Evolutionary conservation across 2,329 filamentous ascomycete genomes (phyloP).

Genomic region (Talaromyces verruculosus): DNA sequence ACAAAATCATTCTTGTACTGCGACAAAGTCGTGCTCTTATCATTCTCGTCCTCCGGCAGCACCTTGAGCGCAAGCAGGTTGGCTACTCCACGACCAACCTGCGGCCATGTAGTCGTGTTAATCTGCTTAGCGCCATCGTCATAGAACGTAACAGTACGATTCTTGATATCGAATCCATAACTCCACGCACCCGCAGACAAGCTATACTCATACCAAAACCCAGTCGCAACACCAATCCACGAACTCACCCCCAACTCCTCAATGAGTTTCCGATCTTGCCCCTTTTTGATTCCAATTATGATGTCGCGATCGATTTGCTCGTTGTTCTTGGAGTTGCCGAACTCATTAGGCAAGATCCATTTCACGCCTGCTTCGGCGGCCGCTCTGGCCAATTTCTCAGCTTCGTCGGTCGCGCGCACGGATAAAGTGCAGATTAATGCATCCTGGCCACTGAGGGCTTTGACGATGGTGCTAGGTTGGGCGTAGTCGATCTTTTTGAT

Average conservation of each 20-base stretch:
- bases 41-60: conserved; percentile 41
- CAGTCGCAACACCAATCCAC: conserved; percentile 47
- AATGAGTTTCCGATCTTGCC: conserved; percentile 30
- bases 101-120: conserved; percentile 59
- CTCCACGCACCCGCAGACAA: conserved; percentile 37
- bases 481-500: conserved; percentile 52
- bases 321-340: conserved; percentile 33
- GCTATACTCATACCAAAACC: conserved; percentile 58
- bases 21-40: conserved; percentile 42
- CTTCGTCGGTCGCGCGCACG: conserved; percentile 45
- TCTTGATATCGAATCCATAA: conserved; percentile 54
- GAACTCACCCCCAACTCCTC: conserved; percentile 44
- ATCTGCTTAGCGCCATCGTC: conserved; percentile 60
- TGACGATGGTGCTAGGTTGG: conserved; percentile 47
- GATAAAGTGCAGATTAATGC: conserved; percentile 58
- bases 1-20: conserved; percentile 52
- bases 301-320: conserved; percentile 36
- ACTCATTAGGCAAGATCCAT: conserved; percentile 57
- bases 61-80: conserved; percentile 50
- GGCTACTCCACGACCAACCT: conserved; percentile 57
- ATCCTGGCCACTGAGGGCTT: conserved; percentile 56
- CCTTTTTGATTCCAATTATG: conserved; percentile 33
- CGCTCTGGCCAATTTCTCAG: conserved; percentile 53
- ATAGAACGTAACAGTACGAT: conserved; percentile 47
- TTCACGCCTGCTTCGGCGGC: conserved; percentile 57